phyloP scores from a whole-genome alignment of 768 basidiomycete species.

The Vararia minispora region DNA sequence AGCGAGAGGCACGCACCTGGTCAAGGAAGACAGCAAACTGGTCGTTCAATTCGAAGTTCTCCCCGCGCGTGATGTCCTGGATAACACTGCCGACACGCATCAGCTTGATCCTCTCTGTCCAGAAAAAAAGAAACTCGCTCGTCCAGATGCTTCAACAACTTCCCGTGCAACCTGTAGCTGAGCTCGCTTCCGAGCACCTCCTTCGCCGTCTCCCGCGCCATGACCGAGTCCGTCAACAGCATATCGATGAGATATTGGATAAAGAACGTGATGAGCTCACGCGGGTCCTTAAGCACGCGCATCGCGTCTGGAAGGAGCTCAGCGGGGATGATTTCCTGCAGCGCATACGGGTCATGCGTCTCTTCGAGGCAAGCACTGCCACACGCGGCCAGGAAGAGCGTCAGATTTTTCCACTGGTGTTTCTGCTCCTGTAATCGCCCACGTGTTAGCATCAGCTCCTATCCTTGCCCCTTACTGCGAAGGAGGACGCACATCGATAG shows the following conservation, averaged over 20 bases:
- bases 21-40: conserved; percentile 51
- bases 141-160: conserved; percentile 60
- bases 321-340: conserved; percentile 43
- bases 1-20: conserved; percentile 36
- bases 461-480: no score
- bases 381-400: conserved; percentile 66
- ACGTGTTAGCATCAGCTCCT: conserved; percentile 4
- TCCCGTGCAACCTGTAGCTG: conserved; percentile 54
- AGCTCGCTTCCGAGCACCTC: conserved; percentile 78
- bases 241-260: conserved; percentile 58
- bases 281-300: conserved; percentile 50
- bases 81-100: conserved; percentile 34
- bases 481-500: conserved; percentile 27
- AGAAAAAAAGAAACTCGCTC: conserved; percentile 37
- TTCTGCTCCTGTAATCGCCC: conserved; percentile 59
- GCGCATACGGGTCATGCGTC: conserved; percentile 34
- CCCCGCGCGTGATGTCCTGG: conserved; percentile 36
- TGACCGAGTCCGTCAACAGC: conserved; percentile 48
- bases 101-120: neutral
- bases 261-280: conserved; percentile 50
- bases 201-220: conserved; percentile 66
- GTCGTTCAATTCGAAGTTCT: conserved; percentile 31
- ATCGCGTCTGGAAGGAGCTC: conserved; percentile 61
- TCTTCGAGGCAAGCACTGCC: conserved; percentile 54
- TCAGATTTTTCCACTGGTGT: conserved; percentile 79